Base-by-base conservation (phyloP, 2,329 filamentous ascomycete genomes). In the Aspergillus sp. region DNA sequence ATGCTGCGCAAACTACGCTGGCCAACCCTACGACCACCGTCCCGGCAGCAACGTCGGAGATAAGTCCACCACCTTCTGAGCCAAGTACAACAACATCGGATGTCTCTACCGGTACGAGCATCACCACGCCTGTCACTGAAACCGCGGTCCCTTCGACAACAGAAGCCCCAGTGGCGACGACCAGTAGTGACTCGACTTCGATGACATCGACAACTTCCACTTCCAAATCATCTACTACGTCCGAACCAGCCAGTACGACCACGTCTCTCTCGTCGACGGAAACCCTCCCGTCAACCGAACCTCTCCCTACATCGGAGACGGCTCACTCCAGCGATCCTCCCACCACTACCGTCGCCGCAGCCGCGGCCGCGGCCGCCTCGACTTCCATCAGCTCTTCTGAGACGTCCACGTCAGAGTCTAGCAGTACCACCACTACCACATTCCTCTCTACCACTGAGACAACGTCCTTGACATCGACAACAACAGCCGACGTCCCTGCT, bases 61-160 rank as follows among this genome's bases (percentile, higher is more conserved):
- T 38, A 20, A 11, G 34, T 44, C 19, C 25, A 29, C 25, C 25
- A 29, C 25, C 25, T 7, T 29, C 47, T 20, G 43, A 52, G 11
- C 40, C 42, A 14, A 45, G 32, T 21, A 45, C 52, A 7, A 34
- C 45, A 46, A 38, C 9, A 5, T 38, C 34, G 16, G 34, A 38
- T n/a, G 13, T 7, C 34, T 38, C 34, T n/a, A 38, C 34, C 34
- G 34, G 25, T 6, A 10, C 25, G 9, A 29, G 25, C 25, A 29
- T 6, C 16, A 42, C 40, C 5, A 21, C 40, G n/a, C 19, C 40
- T 1, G 14, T 13, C 14, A 42, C 16, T 42, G 17, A 9, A 4
- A n/a, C 40, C 4, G 46, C 55, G 11, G 53, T 52, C 32, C 54
- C 51, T 19, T 47, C 57, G 6, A 42, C 53, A 21, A n/a, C 36